A percentile compares a stretch with the other conserved stretches of the same genome.
phyloP scores from a whole-genome alignment of 2,329 filamentous ascomycete genomes.

The Paracamarosporium sp. region DNA sequence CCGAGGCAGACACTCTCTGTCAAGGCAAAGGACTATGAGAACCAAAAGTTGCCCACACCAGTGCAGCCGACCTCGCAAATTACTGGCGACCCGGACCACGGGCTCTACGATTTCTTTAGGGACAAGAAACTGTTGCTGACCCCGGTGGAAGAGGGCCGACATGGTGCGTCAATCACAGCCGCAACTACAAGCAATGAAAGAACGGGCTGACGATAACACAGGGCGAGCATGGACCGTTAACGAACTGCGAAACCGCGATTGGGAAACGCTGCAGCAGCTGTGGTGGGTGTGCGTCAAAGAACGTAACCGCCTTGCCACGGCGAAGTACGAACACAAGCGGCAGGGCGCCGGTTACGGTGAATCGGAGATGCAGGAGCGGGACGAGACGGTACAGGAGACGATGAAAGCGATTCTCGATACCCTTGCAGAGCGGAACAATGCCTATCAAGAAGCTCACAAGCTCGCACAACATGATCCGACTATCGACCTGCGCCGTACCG shows the following conservation, averaged over 20 bases:
- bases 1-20: slow-evolving; percentile 77
- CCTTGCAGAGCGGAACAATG: slow-evolving; percentile 86
- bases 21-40: slow-evolving; percentile 63
- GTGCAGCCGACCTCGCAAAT: slow-evolving; percentile 67
- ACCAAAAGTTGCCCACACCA: slow-evolving; percentile 70
- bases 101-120: slow-evolving; percentile 90
- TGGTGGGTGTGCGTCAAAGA: slow-evolving; percentile 97
- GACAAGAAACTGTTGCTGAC: slow-evolving; percentile 72
- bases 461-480: slow-evolving; percentile 63
- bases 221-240: slow-evolving; percentile 82
- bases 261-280: slow-evolving; percentile 88
- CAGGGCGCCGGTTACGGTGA: slow-evolving; percentile 76
- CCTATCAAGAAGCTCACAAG: slow-evolving; percentile 78
- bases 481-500: slow-evolving; percentile 32
- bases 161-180: slow-evolving; percentile 58
- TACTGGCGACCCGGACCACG: slow-evolving; percentile 75
- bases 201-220: slow-evolving; percentile 31
- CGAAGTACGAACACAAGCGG: slow-evolving; percentile 70
- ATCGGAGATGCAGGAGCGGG: slow-evolving; percentile 68
- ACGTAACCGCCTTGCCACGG: slow-evolving; percentile 86
- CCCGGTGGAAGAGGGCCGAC: slow-evolving; percentile 72
- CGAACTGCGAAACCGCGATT: slow-evolving; percentile 87
- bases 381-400: slow-evolving; percentile 74
- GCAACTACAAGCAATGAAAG: background rate
- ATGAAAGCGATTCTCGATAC: slow-evolving; percentile 84